Percentiles rank a stretch among this genome's conserved stretches.
phyloP scores from a whole-genome alignment of 2,329 filamentous ascomycete species.

The Coniochaeta hoffmannii region DNA sequence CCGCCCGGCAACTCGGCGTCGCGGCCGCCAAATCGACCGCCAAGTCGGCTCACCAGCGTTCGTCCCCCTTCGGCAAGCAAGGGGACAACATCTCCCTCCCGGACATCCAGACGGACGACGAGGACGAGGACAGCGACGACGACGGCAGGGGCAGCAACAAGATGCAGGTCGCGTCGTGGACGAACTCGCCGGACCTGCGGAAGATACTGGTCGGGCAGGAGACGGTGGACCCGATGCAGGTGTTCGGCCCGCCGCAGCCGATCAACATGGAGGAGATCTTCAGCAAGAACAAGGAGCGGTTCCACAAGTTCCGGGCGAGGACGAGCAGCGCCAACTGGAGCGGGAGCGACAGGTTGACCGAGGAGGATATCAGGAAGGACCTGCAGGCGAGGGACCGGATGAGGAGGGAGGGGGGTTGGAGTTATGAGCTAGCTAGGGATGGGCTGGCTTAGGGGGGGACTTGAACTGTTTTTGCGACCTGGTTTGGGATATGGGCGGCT shows the following conservation, averaged over 20 bases:
- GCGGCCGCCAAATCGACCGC: conserved; percentile 42
- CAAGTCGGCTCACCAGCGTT: conserved; percentile 55
- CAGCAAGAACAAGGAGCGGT: conserved; percentile 61
- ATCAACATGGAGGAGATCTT: conserved; percentile 97
- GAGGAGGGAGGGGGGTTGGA: conserved; percentile 79
- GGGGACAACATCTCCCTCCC: conserved; percentile 88
- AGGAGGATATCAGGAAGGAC: conserved; percentile 80
- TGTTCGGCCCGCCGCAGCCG: conserved; percentile 84
- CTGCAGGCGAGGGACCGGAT: conserved; percentile 71
- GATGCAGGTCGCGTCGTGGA: conserved; percentile 66
- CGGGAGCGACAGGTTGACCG: conserved; percentile 71
- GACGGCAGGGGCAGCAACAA: conserved; percentile 44
- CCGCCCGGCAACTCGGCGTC: conserved; percentile 55
- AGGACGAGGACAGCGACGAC: conserved; percentile 68
- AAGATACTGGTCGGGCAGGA: conserved; percentile 75
- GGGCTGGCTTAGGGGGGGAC: conserved; percentile 20
- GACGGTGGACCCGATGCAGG: conserved; percentile 70
- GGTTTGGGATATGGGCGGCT: not conserved
- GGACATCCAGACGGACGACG: conserved; percentile 91
- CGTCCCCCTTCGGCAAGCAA: conserved; percentile 80
- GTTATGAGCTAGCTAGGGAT: conserved; percentile 52
- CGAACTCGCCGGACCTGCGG: conserved; percentile 76
- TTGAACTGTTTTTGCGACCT: not conserved
- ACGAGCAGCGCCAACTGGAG: conserved; percentile 96
- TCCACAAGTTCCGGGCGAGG: conserved; percentile 80